Base-by-base conservation (phyloP, 2,329 filamentous ascomycete species). In the Phialemoniopsis sp. region DNA sequence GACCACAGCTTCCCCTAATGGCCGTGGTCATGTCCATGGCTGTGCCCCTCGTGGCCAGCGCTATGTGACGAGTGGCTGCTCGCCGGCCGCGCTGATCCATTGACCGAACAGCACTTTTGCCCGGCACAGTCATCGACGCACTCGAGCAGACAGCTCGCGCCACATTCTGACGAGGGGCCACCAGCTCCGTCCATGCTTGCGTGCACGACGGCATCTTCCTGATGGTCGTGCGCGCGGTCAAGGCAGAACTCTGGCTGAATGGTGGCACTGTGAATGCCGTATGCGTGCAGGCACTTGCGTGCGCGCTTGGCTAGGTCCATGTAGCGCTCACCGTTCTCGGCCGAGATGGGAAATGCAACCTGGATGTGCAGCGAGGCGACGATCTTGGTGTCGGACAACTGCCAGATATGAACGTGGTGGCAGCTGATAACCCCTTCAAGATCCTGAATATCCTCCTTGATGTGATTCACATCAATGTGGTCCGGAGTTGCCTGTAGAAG, bases 321-420 rank as follows among this genome's bases (percentile, higher is more conserved):
- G 66, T 97, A 98, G 54, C 84, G 81, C 55, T 78, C 76, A 31
- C 78, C 80, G 32, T 85, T 85, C 50, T 89, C 80, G 36, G 86
- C 87, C 56, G 89, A 84, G 60, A 95, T 89, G 50, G 90, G 87
- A 59, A 95, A 95, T 34, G 83, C 82, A 16, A 98, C 85, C 60
- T 95, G 89, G 33, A 98, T 84, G 58, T 98, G 93, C 63, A 98
- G 79, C 10, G 87, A 93, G 12, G 93, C 91, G 29, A 98, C 85
- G 28, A 95, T 73, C 68, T 96, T 95, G 38, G 89, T 93, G 58
- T 97, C 91, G 13, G 87, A 95, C 28, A 98, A 77, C 62, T 97
- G 91, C 93, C 93, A 98, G 46, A 98, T 89, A 59, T 98, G 93
- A 16, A 98, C 76, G 60, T 98, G 91, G 64, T 98, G 93, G 56